Conservation (phyloP, 2,329 filamentous ascomycete species). For the Salinomyces thailandicus region DNA sequence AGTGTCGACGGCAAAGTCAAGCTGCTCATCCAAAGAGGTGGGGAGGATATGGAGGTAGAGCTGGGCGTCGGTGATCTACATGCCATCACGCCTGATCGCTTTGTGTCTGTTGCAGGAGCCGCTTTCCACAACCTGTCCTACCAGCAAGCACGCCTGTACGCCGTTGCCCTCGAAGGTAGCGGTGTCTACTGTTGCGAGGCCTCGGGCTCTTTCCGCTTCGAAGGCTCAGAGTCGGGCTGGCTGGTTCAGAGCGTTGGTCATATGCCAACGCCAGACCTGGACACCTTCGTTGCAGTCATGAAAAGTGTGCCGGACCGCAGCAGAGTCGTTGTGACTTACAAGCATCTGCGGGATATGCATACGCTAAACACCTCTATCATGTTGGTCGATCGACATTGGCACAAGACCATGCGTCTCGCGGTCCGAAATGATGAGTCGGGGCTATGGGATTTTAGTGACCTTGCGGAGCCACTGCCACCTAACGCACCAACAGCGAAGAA, state of each 20-base stretch:
- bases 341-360: slow-evolving; percentile 88
- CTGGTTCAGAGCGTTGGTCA: slow-evolving; percentile 88
- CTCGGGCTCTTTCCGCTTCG: slow-evolving; percentile 87
- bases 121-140: slow-evolving; percentile 96
- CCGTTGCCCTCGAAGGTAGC: slow-evolving; percentile 63
- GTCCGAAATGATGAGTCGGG: slow-evolving; percentile 82
- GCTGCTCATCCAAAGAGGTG: slow-evolving; percentile 77
- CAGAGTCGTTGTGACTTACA: slow-evolving; percentile 87
- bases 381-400: slow-evolving; percentile 91
- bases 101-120: slow-evolving; percentile 84
- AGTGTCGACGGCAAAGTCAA: slow-evolving; percentile 70
- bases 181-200: slow-evolving; percentile 94
- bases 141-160: slow-evolving; percentile 92
- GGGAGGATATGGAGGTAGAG: slow-evolving; percentile 75
- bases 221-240: slow-evolving; percentile 85
- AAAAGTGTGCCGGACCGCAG: slow-evolving; percentile 70
- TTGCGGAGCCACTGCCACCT: slow-evolving; percentile 70
- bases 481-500: slow-evolving; percentile 60
- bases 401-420: slow-evolving; percentile 84
- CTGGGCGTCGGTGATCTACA: slow-evolving; percentile 83
- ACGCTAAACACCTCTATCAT: slow-evolving; percentile 88
- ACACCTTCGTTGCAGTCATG: slow-evolving; percentile 85
- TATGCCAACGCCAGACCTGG: slow-evolving; percentile 75
- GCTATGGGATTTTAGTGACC: slow-evolving; percentile 85
- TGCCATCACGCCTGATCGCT: slow-evolving; percentile 88